Base-by-base conservation (phyloP, 805 yeast genomes). In the Nakazawaea laoshanensis region DNA sequence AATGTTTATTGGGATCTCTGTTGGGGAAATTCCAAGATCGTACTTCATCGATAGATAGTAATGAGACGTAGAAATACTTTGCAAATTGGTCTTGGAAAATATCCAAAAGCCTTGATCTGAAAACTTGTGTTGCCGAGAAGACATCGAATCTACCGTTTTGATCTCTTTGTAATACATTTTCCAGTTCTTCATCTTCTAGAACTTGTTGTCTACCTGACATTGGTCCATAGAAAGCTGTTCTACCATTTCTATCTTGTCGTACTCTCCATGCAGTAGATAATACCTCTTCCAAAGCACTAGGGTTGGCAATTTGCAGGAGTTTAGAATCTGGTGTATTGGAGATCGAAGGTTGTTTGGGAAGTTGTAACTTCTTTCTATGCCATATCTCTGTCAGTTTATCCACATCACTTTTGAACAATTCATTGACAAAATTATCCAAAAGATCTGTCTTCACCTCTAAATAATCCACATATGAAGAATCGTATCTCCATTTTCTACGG, bases 171-270 rank as follows among this genome's bases (percentile, higher is more conserved):
- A 23, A 17, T 18, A 17, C 16, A n/a, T 32, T 26, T 18, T 29
- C 35, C 28, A 25, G 33, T 23, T 33, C 40, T 13, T 33, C 42
- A 12, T 41, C 42, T 29, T 52, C 57, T 4, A 42, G 21, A 16
- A 49, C 51, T 19, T 49, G 49, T 30, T 52, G 56, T 22, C 59
- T 35, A 3, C 58, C 59, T 2, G 59, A 53, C 2, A 55, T 45
- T 3, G 60, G 61, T 0, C 61, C 61, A 34, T 56, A 56, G 35
- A 55, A 56, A 14, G 49, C 57, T 3, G 57, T 53, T 12, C 42
- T 35, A 1, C 55, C 53, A 6, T 38, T 29, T 3, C 39, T 38
- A 31, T 49, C 52, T 15, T 42, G 42, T 10, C 54, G 35, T 4
- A 55, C 60, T 24, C 49, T 43, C 60, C 60, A 56, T 5, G 55